These are phyloP conservation scores for Fusarium sp. DNA, from an alignment of 2,329 filamentous ascomycete genomes.

Conservation along the genomic window DNA sequence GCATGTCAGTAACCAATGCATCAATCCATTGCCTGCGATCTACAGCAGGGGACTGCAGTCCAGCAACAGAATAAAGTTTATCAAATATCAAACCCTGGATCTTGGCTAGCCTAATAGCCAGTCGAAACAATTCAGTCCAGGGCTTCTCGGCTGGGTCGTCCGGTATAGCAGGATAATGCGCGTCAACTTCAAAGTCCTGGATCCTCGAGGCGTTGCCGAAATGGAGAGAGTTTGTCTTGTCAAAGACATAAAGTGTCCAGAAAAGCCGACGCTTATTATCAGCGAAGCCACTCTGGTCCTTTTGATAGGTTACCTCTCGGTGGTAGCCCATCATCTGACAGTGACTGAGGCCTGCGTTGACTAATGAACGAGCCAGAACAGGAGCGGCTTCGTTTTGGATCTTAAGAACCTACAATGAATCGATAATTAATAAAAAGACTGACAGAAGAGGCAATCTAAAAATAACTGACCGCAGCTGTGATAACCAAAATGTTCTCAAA, in stretches of 20 bases:
- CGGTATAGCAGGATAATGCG: conserved; percentile 5
- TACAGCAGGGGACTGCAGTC: neutral
- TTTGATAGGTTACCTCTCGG: conserved; percentile 27
- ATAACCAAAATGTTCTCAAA: conserved; percentile 34
- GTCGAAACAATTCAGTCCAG: conserved; percentile 20
- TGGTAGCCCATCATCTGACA: conserved; percentile 37
- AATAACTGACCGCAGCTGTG: conserved; percentile 10
- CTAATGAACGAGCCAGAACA: conserved; percentile 16
- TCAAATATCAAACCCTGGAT: conserved; percentile 22
- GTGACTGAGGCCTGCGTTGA: conserved; percentile 21
- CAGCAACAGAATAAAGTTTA: conserved; percentile 21
- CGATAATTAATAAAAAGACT: accelerated
- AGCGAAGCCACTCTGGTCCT: conserved; percentile 5
- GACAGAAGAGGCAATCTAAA: accelerated
- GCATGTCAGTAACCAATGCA: conserved; percentile 1
- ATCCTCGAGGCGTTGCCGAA: conserved; percentile 25
- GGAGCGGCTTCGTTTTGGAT: conserved; percentile 22
- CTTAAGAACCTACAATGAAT: conserved; percentile 12
- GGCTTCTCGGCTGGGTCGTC: conserved; percentile 8
- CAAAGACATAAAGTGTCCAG: conserved; percentile 34
- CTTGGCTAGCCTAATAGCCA: conserved; percentile 24
- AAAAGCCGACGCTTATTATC: conserved; percentile 27
- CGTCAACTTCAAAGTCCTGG: conserved; percentile 33
- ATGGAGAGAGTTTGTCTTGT: conserved; percentile 30
- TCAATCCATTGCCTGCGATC: conserved; percentile 20